Base-by-base conservation (phyloP, 257 asterid genomes). In the Ehretia macrophylla region DNA sequence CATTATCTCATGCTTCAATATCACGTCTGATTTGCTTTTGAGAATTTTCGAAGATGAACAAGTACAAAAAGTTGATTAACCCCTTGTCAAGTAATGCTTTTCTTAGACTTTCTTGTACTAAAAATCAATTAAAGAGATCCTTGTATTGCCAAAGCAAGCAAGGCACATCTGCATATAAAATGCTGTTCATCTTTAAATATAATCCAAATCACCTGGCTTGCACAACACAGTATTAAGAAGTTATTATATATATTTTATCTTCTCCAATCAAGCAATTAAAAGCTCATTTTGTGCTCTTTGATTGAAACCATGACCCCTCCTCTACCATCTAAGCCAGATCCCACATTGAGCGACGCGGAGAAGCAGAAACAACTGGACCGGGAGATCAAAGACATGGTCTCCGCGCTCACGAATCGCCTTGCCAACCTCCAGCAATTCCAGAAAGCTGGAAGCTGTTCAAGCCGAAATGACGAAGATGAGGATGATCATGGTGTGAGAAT, bases 331-430 rank as follows among this genome's bases (percentile, higher is more conserved):
- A 78, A 71, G 56, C 63, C 72, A 32, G 69, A 66, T 16, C 64
- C 77, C 58, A 69, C 71, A 2, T 10, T 42, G 11, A 42, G 47
- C 47, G 16, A 42, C 18, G 74, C 69, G 13, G 79, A 74, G 51
- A 79, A 69, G 68, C 85, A 67, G 5, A 80, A 73, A 49, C 67
- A 69, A 14, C 69, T 87, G 0, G 92, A 84, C 8, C 80, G 56
- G 37, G 99, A 89, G 64, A 69, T 89, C 54, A 65, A 68, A 51
- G 94, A 78, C 32, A 66, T 86, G 71, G 76, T 88, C 75, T 75
- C 86, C 0, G 53, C 82, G 20, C 87, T 92, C 52, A 84, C 93
- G 40, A 69, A n/a, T 32, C 86, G 87, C 37, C 77, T 86, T 5
- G 27, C 76, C 5, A 52, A 49, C 61, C 71, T 83, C 74, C 89